Percentiles rank a stretch among this genome's conserved stretches.
Conservation (phyloP, 2,329 filamentous ascomycete genomes). For the Xylariaceae sp. region DNA sequence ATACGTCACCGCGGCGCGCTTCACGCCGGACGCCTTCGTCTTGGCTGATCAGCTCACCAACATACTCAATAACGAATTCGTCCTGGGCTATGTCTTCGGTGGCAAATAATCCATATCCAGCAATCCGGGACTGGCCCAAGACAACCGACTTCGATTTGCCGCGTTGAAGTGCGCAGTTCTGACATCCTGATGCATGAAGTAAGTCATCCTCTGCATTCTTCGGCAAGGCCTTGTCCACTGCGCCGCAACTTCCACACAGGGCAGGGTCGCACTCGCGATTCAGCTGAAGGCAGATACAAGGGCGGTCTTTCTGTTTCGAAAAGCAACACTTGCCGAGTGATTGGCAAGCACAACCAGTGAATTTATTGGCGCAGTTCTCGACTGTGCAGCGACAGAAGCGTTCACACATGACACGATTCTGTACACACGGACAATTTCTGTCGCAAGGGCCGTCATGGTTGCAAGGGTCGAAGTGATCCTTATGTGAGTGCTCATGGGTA, state of each 20-base stretch:
- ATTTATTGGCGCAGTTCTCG: constrained; percentile 57
- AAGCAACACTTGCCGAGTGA: constrained; percentile 55
- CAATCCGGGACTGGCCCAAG: constrained; percentile 65
- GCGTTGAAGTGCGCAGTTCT: constrained; percentile 69
- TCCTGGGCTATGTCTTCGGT: constrained; percentile 62
- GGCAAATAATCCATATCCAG: constrained; percentile 72
- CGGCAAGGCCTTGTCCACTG: constrained; percentile 63
- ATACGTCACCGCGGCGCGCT: constrained; percentile 54
- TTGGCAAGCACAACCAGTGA: constrained; percentile 64
- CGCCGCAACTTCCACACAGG: constrained; percentile 68
- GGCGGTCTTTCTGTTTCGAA: constrained; percentile 50
- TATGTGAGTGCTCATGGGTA: constrained; percentile 51
- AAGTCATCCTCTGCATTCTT: constrained; percentile 57
- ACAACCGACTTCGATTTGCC: constrained; percentile 61
- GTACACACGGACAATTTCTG: constrained; percentile 58
- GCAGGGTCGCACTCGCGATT: constrained; percentile 79
- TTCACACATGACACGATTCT: constrained; percentile 62
- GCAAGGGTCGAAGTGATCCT: constrained; percentile 61
- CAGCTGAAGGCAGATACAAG: constrained; percentile 67
- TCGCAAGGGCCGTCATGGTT: constrained; percentile 66
- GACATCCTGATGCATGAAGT: constrained; percentile 57
- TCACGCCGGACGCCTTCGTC: constrained; percentile 67
- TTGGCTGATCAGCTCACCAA: constrained; percentile 69
- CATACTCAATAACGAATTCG: constrained; percentile 78
- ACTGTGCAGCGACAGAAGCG: constrained; percentile 64